A percentile compares a stretch with the other conserved stretches of the same genome.
Conservation (phyloP, 441 rosid genomes). For the Arabidopsis lyrata region DNA sequence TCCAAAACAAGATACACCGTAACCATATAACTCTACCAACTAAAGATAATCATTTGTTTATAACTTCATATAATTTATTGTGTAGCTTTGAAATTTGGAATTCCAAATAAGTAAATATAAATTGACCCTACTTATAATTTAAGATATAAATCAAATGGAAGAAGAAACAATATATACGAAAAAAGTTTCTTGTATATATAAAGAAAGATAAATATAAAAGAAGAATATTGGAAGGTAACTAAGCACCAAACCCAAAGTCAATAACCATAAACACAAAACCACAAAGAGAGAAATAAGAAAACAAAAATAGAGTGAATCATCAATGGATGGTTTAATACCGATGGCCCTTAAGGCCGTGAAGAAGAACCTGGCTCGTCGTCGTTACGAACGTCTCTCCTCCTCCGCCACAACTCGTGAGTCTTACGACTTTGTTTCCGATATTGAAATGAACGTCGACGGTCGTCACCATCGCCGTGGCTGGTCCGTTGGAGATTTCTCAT, state of each 20-base stretch:
- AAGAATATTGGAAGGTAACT: conserved; percentile 28
- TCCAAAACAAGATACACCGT: not conserved
- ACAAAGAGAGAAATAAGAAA: not conserved
- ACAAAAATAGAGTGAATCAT: not conserved
- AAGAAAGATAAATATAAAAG: conserved; percentile 28
- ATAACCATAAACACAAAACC: conserved; percentile 18
- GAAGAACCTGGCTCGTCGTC: conserved; percentile 59
- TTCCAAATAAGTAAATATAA: not conserved
- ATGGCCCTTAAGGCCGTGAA: conserved; percentile 65
- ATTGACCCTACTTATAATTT: not conserved
- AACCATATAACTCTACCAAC: conserved; percentile 2
- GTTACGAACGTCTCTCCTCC: conserved; percentile 78
- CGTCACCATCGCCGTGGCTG: conserved; percentile 56
- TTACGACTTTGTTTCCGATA: conserved; percentile 16
- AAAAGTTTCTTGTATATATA: conserved; percentile 26
- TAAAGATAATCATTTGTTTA: not conserved
- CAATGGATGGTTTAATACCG: conserved; percentile 86
- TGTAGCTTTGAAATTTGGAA: not conserved
- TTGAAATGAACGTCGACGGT: conserved; percentile 23
- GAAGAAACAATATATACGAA: conserved; percentile 2
- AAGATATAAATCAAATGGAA: conserved; percentile 3
- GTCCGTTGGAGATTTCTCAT: conserved; percentile 57
- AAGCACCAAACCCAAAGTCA: conserved; percentile 34
- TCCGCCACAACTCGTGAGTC: conserved; percentile 43
- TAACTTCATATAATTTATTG: not conserved